These are phyloP conservation scores for Dactylonectria estremocensis DNA, from an alignment of 2,329 filamentous ascomycete genomes.

Conservation along the genomic window DNA sequence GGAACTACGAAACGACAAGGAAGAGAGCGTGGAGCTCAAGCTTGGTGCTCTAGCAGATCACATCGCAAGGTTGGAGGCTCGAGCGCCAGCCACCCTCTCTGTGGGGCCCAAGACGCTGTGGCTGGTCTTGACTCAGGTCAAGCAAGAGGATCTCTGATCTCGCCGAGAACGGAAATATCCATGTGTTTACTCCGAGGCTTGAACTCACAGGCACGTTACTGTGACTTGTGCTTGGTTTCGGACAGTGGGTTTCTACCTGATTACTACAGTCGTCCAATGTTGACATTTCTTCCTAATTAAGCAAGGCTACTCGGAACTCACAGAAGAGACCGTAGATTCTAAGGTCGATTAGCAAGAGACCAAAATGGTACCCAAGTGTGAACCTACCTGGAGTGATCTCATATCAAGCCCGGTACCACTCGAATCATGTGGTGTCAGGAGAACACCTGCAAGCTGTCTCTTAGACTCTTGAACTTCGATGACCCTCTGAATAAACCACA, in stretches of 20 bases:
- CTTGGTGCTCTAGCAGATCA: conserved; percentile 47
- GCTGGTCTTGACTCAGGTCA: conserved; percentile 50
- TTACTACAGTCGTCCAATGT: neutral
- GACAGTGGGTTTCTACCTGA: neutral
- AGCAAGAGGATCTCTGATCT: neutral
- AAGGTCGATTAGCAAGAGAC: neutral
- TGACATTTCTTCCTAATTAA: neutral
- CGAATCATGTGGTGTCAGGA: neutral
- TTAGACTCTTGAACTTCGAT: neutral
- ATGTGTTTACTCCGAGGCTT: too few species aligned
- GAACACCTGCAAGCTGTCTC: neutral
- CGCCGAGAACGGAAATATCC: too few species aligned
- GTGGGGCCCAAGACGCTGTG: conserved; percentile 52
- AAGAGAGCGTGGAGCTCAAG: conserved; percentile 37
- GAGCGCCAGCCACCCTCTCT: conserved; percentile 44
- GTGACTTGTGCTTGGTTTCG: neutral
- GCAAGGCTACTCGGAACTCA: neutral
- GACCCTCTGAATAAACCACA: neutral
- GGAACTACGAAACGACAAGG: conserved; percentile 51
- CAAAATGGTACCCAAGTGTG: accelerated
- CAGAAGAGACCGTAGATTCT: neutral
- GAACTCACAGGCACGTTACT: too few species aligned
- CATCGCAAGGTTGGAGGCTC: conserved; percentile 50
- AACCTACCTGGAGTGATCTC: neutral
- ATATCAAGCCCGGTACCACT: neutral